A percentile compares a stretch with the other conserved stretches of the same genome.
These are phyloP conservation scores for Xylariaceae sp. DNA, from an alignment of 2,329 filamentous ascomycete species.

Conservation along the genomic window DNA sequence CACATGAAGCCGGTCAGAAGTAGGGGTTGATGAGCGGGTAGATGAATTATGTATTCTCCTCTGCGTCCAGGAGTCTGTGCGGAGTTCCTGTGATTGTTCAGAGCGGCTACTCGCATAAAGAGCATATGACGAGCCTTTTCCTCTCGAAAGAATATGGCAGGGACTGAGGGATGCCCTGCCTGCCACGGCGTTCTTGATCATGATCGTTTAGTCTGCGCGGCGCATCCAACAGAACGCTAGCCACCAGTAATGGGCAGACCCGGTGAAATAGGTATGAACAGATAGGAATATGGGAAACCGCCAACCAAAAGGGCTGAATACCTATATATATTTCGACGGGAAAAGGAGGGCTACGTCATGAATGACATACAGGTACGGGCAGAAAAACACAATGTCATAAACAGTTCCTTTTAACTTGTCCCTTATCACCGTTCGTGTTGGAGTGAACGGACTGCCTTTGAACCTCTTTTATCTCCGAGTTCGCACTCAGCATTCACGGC, in stretches of 20 bases:
- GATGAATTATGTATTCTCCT: constrained; percentile 27
- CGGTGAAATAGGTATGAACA: neutral
- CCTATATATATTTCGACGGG: neutral
- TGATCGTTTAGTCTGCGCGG: constrained; percentile 17
- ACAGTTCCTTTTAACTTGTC: constrained; percentile 10
- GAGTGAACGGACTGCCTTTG: constrained; percentile 3
- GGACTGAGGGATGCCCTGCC: constrained; percentile 24
- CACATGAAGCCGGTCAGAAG: constrained; percentile 19
- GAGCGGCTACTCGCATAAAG: constrained; percentile 20
- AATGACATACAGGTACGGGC: neutral
- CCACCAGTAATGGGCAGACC: no score
- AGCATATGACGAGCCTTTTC: constrained; percentile 16
- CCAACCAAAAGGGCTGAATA: neutral
- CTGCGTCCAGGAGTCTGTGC: constrained; percentile 14
- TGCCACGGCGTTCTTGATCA: constrained; percentile 22
- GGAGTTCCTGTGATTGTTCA: constrained; percentile 16
- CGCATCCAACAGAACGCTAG: neutral
- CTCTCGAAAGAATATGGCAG: constrained; percentile 16
- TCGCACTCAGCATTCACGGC: constrained; percentile 14
- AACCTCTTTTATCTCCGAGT: constrained; percentile 19
- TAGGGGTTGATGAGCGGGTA: constrained; percentile 19
- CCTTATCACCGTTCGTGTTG: constrained; percentile 7
- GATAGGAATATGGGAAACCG: neutral
- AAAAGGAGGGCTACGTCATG: neutral
- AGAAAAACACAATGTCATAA: neutral